Evolutionary conservation across 2,329 filamentous ascomycete genomes (phyloP).

Genomic region (Bipolaris sorokiniana): DNA sequence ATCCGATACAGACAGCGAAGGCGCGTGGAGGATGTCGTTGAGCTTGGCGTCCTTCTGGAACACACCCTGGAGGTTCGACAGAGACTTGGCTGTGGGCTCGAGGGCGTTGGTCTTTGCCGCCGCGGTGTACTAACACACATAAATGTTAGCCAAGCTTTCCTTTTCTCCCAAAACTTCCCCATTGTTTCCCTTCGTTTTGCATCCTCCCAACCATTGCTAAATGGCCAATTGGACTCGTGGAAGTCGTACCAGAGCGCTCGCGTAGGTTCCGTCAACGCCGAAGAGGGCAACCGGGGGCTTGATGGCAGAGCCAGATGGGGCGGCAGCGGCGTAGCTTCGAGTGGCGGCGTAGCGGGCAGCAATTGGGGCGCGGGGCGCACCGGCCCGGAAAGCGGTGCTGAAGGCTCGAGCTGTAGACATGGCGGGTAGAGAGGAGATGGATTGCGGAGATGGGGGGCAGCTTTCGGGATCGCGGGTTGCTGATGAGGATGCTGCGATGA

Average conservation of each 20-base stretch:
- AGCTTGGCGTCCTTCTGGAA: slow-evolving; percentile 88
- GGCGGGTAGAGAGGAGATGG: slow-evolving; percentile 49
- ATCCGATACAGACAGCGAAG: slow-evolving; percentile 78
- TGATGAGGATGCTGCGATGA: slow-evolving; percentile 31
- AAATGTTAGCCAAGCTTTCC: slow-evolving; percentile 33
- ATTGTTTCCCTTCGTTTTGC: slow-evolving; percentile 24
- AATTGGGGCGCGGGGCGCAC: slow-evolving; percentile 63
- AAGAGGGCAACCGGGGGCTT: slow-evolving; percentile 91
- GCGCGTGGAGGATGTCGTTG: slow-evolving; percentile 73
- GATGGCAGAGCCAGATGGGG: slow-evolving; percentile 65
- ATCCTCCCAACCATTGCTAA: slow-evolving; percentile 28
- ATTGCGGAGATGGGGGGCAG: slow-evolving; percentile 34
- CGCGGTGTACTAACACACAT: slow-evolving; percentile 79
- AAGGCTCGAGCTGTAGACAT: slow-evolving; percentile 65
- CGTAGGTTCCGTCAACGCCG: slow-evolving; percentile 97
- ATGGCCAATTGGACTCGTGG: slow-evolving; percentile 24
- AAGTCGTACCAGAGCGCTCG: slow-evolving; percentile 88
- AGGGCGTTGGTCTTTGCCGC: slow-evolving; percentile 85
- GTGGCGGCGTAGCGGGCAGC: slow-evolving; percentile 66
- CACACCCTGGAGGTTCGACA: slow-evolving; percentile 72
- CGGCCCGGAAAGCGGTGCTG: slow-evolving; percentile 63
- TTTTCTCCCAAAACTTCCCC: slow-evolving; percentile 8
- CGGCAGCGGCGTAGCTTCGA: slow-evolving; percentile 77
- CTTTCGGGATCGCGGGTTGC: not conserved
- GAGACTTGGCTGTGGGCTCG: slow-evolving; percentile 82